phyloP scores from a whole-genome alignment of 495 filamentous ascomycete species.

The Lasiosphaeris hirsuta region DNA sequence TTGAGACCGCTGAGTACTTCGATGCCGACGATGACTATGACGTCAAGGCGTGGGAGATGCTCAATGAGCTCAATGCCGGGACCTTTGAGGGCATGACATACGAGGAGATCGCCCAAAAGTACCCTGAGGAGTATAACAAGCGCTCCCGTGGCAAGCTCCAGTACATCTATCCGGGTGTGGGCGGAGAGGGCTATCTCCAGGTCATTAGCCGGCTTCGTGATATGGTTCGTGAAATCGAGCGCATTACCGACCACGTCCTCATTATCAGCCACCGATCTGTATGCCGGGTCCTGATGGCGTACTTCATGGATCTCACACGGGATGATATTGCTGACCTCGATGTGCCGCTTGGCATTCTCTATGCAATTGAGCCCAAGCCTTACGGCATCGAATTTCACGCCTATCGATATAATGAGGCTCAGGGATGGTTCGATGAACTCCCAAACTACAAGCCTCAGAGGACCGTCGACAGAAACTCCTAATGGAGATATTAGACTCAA shows the following conservation, averaged over 20 bases:
- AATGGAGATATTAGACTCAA: not conserved
- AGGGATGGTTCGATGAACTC: conserved; percentile 76
- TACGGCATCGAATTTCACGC: conserved; percentile 97
- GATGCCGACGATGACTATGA: conserved; percentile 94
- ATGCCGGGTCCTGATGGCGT: conserved; percentile 86
- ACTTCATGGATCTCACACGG: conserved; percentile 86
- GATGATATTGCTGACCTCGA: conserved; percentile 91
- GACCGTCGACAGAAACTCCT: conserved; percentile 44
- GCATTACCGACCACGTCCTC: conserved; percentile 91
- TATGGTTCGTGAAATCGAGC: conserved; percentile 94
- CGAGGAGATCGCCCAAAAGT: conserved; percentile 71
- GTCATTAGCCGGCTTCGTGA: conserved; percentile 93
- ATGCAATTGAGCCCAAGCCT: conserved; percentile 93
- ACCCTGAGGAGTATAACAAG: conserved; percentile 71
- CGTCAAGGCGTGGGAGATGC: conserved; percentile 95
- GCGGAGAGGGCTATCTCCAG: conserved; percentile 93
- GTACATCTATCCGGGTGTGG: conserved; percentile 92
- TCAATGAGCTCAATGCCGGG: conserved; percentile 93
- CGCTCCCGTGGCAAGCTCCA: conserved; percentile 79
- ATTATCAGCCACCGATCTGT: conserved; percentile 88
- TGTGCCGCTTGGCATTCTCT: conserved; percentile 86
- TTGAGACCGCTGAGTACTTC: conserved; percentile 82
- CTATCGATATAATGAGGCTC: conserved; percentile 76
- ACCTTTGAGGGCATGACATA: conserved; percentile 94
- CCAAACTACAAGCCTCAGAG: conserved; percentile 69